Evolutionary conservation across 768 basidiomycete genomes (phyloP).

Genomic region (Erythrobasidium yunnanense): DNA sequence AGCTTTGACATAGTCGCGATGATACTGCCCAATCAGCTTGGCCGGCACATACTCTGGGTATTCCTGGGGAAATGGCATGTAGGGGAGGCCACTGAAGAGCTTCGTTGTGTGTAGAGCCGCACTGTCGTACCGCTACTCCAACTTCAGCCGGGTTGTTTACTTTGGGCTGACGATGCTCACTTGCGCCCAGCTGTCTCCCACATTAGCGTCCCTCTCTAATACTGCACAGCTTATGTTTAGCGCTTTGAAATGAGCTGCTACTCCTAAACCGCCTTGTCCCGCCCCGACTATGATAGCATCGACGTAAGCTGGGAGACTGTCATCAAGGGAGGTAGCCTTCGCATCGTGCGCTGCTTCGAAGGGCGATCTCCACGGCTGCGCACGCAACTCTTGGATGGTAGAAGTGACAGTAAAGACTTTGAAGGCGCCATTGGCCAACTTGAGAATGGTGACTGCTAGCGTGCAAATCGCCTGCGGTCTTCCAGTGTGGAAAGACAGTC

Average conservation of each 20-base stretch:
- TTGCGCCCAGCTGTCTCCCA: conserved; percentile 15
- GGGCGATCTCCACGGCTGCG: background rate
- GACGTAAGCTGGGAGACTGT: background rate
- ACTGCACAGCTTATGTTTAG: conserved; percentile 2
- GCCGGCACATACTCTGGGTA: conserved; percentile 22
- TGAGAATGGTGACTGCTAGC: conserved; percentile 4
- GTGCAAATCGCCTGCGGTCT: background rate
- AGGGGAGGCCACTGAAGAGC: conserved; percentile 9
- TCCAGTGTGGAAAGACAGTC: background rate
- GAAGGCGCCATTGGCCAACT: conserved; percentile 3
- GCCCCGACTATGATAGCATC: conserved; percentile 9
- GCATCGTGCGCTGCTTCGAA: background rate
- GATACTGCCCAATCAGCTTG: conserved; percentile 1
- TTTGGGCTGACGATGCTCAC: no score
- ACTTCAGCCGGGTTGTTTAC: background rate
- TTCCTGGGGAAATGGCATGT: conserved; percentile 9
- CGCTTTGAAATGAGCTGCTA: conserved; percentile 19
- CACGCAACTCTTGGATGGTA: background rate
- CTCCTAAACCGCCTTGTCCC: no score
- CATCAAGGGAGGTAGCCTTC: no score
- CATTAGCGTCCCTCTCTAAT: background rate
- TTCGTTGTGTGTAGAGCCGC: conserved; percentile 10
- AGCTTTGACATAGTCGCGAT: background rate
- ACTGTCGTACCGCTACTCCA: conserved; percentile 2
- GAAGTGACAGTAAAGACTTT: conserved; percentile 16